phyloP scores from a whole-genome alignment of 306 rosid species.

The Senna siamea region DNA sequence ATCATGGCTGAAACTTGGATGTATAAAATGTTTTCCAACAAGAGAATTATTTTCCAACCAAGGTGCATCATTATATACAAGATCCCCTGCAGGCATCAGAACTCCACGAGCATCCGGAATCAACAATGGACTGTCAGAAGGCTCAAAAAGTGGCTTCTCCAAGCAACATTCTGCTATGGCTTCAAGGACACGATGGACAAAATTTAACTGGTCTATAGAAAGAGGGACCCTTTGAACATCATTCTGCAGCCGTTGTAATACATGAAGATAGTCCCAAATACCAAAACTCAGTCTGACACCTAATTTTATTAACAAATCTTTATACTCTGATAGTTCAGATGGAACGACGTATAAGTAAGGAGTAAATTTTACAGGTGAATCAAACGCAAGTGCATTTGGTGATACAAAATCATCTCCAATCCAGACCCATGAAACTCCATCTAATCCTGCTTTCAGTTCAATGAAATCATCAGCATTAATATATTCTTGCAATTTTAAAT shows the following conservation, averaged over 20 bases:
- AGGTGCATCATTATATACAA: slow-evolving; percentile 96
- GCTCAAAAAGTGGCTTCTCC: slow-evolving; percentile 64
- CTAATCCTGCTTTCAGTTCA: slow-evolving; percentile 62
- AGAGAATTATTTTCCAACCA: slow-evolving; percentile 84
- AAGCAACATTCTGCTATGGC: slow-evolving; percentile 81
- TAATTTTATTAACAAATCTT: slow-evolving; percentile 72
- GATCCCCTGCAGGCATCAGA: slow-evolving; percentile 68
- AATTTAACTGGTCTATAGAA: slow-evolving; percentile 83
- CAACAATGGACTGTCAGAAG: slow-evolving; percentile 63
- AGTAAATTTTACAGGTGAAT: slow-evolving; percentile 93
- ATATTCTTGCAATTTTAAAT: slow-evolving; percentile 76
- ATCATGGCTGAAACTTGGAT: slow-evolving; percentile 90
- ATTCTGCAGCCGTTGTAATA: slow-evolving; percentile 71
- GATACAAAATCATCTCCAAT: slow-evolving; percentile 94
- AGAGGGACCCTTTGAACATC: slow-evolving; percentile 73
- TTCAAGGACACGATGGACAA: slow-evolving; percentile 83
- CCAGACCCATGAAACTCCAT: slow-evolving; percentile 93
- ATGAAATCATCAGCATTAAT: slow-evolving; percentile 51
- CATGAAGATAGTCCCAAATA: slow-evolving; percentile 68
- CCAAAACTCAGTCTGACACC: slow-evolving; percentile 86
- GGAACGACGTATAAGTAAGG: slow-evolving; percentile 96
- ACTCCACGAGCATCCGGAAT: slow-evolving; percentile 85
- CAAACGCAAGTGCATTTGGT: slow-evolving; percentile 89
- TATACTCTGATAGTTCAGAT: slow-evolving; percentile 84
- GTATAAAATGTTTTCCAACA: slow-evolving; percentile 73